Base-by-base conservation (phyloP, 139 green algal genomes). In the Chlamydomonas sp. region DNA sequence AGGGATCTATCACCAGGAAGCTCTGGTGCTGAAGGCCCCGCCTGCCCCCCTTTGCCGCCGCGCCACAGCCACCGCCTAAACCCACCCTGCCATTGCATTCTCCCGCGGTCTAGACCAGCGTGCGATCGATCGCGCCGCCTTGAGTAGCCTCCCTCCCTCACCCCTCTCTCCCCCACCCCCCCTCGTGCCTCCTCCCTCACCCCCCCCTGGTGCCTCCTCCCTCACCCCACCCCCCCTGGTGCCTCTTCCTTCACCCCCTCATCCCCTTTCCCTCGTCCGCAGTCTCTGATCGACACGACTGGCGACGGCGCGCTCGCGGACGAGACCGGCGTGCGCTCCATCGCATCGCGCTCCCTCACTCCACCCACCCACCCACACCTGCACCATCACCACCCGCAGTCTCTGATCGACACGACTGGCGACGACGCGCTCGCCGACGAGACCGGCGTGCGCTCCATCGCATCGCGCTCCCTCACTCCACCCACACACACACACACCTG, bases 221-320 rank as follows among this genome's bases (percentile, higher is more conserved):
- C 43, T 26, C 43, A 54, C 43, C 43, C 43, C 43, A 54, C 20
- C 43, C 13, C 43, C 13, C 43, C 13, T 26, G 16, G 16, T 20
- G 20, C 20, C 43, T 26, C 43, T 26, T 26, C 43, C 13, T 20
- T 20, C 43, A 54, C 20, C 43, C 13, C 20, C 43, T 26, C 43
- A n/a, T n/a, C n/a, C n/a, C n/a, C n/a, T n/a, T n/a, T n/a, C n/a
- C n/a, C n/a, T n/a, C 43, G 16, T 29, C 3, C 37, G 49, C 79
- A 88, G 82, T 83, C 88, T 3, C 79, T 96, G 6, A 62, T 92
- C 2, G 87, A 91, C 71, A 76, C 81, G 28, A 47, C 30, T 20
- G 68, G 43, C 35, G 39, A 49, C 5, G 80, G 35, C 31, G 58
- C n/a, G n/a, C n/a, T n/a, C n/a, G n/a, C n/a, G n/a, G n/a, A n/a